These are phyloP conservation scores for Prosopis cineraria DNA, from an alignment of 306 rosid genomes.

Conservation along the genomic window DNA sequence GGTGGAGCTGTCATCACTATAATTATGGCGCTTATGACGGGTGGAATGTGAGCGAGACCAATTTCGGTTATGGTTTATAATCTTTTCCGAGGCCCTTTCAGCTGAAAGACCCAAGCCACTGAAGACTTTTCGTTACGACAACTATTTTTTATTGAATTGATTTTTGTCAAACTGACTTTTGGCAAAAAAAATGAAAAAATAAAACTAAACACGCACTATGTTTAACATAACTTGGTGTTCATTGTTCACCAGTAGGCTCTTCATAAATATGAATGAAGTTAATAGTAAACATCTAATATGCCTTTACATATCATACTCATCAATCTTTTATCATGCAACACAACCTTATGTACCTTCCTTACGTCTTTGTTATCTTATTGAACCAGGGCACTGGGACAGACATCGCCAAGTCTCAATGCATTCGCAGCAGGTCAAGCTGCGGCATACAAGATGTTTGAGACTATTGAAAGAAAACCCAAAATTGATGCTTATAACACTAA, in stretches of 20 bases:
- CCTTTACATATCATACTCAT: background rate
- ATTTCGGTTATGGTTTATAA: background rate
- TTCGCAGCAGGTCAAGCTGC: slow-evolving; percentile 90
- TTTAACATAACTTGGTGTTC: no score
- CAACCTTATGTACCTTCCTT: slow-evolving; percentile 9
- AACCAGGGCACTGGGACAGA: slow-evolving; percentile 70
- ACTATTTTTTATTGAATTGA: no score
- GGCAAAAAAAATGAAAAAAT: no score
- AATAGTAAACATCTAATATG: background rate
- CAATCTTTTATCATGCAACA: background rate
- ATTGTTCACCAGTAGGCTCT: background rate
- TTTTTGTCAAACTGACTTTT: no score
- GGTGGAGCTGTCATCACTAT: slow-evolving; percentile 79
- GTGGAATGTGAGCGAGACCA: slow-evolving; percentile 75
- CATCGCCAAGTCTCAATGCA: slow-evolving; percentile 81
- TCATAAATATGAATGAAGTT: background rate
- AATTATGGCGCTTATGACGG: slow-evolving; percentile 70
- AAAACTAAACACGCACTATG: no score
- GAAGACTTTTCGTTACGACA: no score
- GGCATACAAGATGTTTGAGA: slow-evolving; percentile 86
- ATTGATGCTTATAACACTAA: slow-evolving; percentile 69
- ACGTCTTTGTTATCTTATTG: slow-evolving; percentile 1
- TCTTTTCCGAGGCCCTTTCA: background rate
- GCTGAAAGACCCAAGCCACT: background rate
- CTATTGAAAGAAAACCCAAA: slow-evolving; percentile 63